A percentile compares a stretch with the other conserved stretches of the same genome.
phyloP scores from a whole-genome alignment of 2,329 filamentous ascomycete species.

The Fusarium multiceps region DNA sequence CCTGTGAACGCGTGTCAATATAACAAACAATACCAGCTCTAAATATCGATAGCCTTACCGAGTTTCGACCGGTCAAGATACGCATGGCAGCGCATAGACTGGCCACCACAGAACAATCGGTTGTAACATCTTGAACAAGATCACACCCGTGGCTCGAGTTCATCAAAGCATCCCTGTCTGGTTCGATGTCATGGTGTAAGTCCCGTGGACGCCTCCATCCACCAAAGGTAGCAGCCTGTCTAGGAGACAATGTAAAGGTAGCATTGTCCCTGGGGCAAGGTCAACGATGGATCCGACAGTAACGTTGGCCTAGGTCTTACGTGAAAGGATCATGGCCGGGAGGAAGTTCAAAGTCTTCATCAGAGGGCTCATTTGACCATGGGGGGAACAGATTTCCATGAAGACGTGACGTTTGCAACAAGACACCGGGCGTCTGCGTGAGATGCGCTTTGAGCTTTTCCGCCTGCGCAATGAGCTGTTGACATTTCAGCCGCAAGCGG shows the following conservation, averaged over 20 bases:
- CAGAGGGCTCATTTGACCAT: conserved; percentile 75
- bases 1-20: conserved; percentile 55
- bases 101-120: conserved; percentile 96
- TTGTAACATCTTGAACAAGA: conserved; percentile 93
- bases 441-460: conserved; percentile 75
- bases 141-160: conserved; percentile 71
- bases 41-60: conserved; percentile 60
- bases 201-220: conserved; percentile 85
- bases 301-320: conserved; percentile 59
- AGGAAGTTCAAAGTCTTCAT: conserved; percentile 69
- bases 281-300: conserved; percentile 3
- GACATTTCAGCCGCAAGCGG: conserved; percentile 75
- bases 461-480: conserved; percentile 75
- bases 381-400: conserved; percentile 87
- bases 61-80: conserved; percentile 73
- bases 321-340: conserved; percentile 67
- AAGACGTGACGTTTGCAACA: conserved; percentile 81
- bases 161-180: conserved; percentile 63
- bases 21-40: not conserved
- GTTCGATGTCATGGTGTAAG: conserved; percentile 53
- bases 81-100: conserved; percentile 87
- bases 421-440: conserved; percentile 56
- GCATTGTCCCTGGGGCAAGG: conserved; percentile 69
- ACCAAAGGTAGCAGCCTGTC: conserved; percentile 80
- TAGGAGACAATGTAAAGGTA: conserved; percentile 76